Percentiles rank a stretch among this genome's conserved stretches.
Evolutionary conservation across 495 filamentous ascomycete genomes (phyloP).

Genomic region (Paragyromitra xinjiangensis): DNA sequence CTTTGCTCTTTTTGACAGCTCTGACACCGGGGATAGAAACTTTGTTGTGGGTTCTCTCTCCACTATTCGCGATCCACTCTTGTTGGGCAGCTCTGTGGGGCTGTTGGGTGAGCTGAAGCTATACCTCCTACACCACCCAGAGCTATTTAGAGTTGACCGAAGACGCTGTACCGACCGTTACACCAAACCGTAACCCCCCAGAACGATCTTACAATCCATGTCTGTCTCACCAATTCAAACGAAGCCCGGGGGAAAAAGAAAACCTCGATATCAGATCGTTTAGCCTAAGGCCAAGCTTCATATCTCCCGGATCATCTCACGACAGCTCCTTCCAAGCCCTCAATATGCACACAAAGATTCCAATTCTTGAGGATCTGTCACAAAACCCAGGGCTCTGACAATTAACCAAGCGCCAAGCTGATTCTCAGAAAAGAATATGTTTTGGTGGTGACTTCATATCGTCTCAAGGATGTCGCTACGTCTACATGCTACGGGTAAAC

Average conservation of each 20-base stretch:
- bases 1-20: conserved; percentile 1
- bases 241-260: background rate
- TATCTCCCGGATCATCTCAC: conserved; percentile 3
- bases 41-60: background rate
- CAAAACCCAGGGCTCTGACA: background rate
- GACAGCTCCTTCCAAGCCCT: background rate
- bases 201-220: conserved; percentile 1
- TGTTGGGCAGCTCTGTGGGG: background rate
- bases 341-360: background rate
- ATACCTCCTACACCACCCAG: background rate
- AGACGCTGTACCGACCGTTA: background rate
- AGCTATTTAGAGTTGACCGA: background rate
- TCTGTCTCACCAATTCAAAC: conserved; percentile 12
- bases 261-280: conserved; percentile 25
- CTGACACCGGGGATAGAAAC: background rate
- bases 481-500: conserved; percentile 28
- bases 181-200: background rate
- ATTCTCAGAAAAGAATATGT: background rate
- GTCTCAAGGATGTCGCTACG: background rate
- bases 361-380: background rate
- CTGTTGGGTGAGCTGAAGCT: background rate
- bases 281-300: conserved; percentile 14
- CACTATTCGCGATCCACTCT: background rate
- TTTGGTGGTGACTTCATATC: background rate
- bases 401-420: background rate